Percentiles rank a stretch among this genome's conserved stretches.
Conservation (phyloP, 768 basidiomycete species). For the Pulveroboletus sp. region DNA sequence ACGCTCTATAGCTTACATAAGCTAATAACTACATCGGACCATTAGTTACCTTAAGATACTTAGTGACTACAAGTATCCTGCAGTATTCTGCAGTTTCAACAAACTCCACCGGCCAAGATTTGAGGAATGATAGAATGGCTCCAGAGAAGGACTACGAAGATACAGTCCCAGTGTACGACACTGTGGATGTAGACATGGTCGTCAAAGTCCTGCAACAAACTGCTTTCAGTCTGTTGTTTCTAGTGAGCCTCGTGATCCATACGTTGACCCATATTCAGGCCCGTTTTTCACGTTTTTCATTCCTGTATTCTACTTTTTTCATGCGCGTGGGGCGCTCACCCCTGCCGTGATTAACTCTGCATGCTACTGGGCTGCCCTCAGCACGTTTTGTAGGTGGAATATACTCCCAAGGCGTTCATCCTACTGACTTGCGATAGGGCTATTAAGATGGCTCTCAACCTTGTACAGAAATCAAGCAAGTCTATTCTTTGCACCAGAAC, state of each 20-base stretch:
- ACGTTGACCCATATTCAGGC: slow-evolving; percentile 38
- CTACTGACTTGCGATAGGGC: slow-evolving; percentile 42
- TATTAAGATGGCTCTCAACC: slow-evolving; percentile 62
- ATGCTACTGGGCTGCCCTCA: slow-evolving; percentile 55
- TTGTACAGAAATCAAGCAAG: slow-evolving; percentile 73
- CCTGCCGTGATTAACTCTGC: slow-evolving; percentile 47
- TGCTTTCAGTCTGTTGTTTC: slow-evolving; percentile 59
- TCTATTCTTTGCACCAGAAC: slow-evolving; percentile 53
- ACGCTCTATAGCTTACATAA: too few relatives aligned
- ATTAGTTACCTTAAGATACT: too few relatives aligned
- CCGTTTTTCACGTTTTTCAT: slow-evolving; percentile 83
- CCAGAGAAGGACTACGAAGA: slow-evolving; percentile 25
- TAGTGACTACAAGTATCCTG: too few relatives aligned
- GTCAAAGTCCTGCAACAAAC: slow-evolving; percentile 78
- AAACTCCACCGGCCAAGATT: background rate
- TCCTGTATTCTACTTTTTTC: slow-evolving; percentile 73
- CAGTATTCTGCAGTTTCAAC: too few relatives aligned
- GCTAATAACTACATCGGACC: too few relatives aligned
- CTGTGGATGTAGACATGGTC: slow-evolving; percentile 70
- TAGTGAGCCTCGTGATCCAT: background rate
- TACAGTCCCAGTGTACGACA: slow-evolving; percentile 56
- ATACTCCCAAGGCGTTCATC: background rate
- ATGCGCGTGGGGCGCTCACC: slow-evolving; percentile 51
- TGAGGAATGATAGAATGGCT: slow-evolving; percentile 11
- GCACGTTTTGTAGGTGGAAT: slow-evolving; percentile 57